Percentiles rank a stretch among this genome's conserved stretches.
Conservation (phyloP, 768 basidiomycete genomes). For the Macrolepiota dolichaula region DNA sequence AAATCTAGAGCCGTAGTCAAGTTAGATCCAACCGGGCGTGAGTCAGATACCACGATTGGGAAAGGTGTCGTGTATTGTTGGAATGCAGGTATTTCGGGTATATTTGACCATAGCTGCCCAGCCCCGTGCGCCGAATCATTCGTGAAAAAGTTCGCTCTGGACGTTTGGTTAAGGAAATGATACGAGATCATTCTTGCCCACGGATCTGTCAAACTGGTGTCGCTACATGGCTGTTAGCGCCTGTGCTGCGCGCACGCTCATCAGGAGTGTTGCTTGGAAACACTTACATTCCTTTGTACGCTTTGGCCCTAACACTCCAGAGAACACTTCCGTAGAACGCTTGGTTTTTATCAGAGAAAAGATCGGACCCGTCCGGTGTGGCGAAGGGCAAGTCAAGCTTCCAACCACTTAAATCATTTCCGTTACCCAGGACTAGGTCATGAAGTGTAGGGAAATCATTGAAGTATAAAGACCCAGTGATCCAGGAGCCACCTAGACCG, state of each 20-base stretch:
- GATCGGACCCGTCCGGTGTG: constrained; percentile 47
- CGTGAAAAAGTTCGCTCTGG: constrained; percentile 54
- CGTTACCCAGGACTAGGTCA: constrained; percentile 60
- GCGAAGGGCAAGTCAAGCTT: constrained; percentile 53
- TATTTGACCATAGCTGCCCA: constrained; percentile 66
- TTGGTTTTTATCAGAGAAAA: constrained; percentile 44
- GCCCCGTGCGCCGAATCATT: constrained; percentile 62
- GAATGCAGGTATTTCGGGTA: constrained; percentile 50
- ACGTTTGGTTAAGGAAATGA: constrained; percentile 71
- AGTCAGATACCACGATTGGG: constrained; percentile 62
- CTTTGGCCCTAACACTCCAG: constrained; percentile 54
- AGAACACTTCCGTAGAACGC: constrained; percentile 52
- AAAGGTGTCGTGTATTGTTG: constrained; percentile 52
- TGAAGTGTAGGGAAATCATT: constrained; percentile 60
- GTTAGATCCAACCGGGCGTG: constrained; percentile 43
- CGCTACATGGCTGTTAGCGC: constrained; percentile 29
- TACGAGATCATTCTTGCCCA: constrained; percentile 67
- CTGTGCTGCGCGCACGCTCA: neutral
- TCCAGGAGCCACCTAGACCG: constrained; percentile 60
- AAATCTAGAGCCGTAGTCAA: constrained; percentile 34
- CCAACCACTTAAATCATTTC: constrained; percentile 46
- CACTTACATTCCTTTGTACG: constrained; percentile 48
- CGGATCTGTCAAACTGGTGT: constrained; percentile 63
- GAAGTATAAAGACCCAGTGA: constrained; percentile 57
- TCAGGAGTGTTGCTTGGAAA: neutral